Evolutionary conservation across 2,329 filamentous ascomycete species (phyloP).

Genomic region (Xylariaceae sp.): DNA sequence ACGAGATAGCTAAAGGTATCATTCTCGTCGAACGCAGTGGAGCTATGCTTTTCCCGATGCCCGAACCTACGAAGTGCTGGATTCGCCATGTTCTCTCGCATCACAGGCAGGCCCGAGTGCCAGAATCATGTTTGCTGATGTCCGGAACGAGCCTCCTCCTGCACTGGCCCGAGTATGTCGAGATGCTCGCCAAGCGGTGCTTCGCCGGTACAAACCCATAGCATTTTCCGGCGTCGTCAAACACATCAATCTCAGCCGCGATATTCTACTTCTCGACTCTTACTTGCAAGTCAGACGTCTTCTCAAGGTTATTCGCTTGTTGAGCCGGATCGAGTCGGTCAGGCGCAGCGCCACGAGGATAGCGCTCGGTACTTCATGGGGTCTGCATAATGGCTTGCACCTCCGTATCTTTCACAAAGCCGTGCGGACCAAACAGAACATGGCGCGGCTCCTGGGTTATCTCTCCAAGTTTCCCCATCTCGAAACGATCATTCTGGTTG

Average conservation of each 20-base stretch:
- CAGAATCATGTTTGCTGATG: slow-evolving; percentile 44
- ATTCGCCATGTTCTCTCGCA: slow-evolving; percentile 39
- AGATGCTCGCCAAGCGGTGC: slow-evolving; percentile 40
- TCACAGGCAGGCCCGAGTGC: slow-evolving; percentile 34
- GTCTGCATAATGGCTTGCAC: slow-evolving; percentile 42
- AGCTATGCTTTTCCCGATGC: slow-evolving; percentile 40
- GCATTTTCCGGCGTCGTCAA: slow-evolving; percentile 43
- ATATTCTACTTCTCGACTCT: slow-evolving; percentile 44
- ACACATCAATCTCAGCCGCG: slow-evolving; percentile 41
- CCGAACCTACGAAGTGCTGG: slow-evolving; percentile 44
- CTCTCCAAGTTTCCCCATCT: slow-evolving; percentile 39
- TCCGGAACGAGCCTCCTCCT: slow-evolving; percentile 42
- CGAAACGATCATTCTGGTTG: slow-evolving; percentile 40
- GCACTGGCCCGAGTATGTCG: slow-evolving; percentile 40
- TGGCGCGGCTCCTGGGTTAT: slow-evolving; percentile 38
- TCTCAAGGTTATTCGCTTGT: slow-evolving; percentile 41
- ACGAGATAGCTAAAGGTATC: slow-evolving; percentile 2
- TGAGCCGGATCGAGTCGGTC: slow-evolving; percentile 42
- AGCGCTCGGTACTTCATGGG: slow-evolving; percentile 44
- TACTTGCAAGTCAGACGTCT: slow-evolving; percentile 44
- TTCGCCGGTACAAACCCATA: slow-evolving; percentile 41
- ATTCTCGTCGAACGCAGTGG: slow-evolving; percentile 30
- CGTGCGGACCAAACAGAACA: slow-evolving; percentile 37
- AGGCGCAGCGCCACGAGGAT: slow-evolving; percentile 38
- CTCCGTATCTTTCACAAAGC: slow-evolving; percentile 42